Evolutionary conservation across 495 filamentous ascomycete species (phyloP), one percentile per base, ranked within the genome.

Genomic region (Podospora sp.): DNA sequence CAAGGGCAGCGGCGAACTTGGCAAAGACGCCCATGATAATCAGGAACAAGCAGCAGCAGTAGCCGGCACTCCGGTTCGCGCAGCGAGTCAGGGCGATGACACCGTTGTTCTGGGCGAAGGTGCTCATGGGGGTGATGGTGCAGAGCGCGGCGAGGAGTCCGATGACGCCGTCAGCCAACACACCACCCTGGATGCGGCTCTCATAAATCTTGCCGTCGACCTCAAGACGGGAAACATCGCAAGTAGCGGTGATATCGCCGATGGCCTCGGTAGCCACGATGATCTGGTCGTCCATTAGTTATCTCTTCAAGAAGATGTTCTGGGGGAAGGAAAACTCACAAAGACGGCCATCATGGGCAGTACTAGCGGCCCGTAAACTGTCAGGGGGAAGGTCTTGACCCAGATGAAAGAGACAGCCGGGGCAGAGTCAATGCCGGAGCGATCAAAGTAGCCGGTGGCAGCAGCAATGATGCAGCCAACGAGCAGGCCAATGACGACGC

Each of bases 11-110:
- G n/a, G 93, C 92, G 76, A 97, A 96, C 69, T 97, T 97, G 65
- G 92, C 88, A 78, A 97, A 96, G 68, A 97, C 82, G 51, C 93
- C 93, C 90, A 94, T 93, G 74, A 97, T 75, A 62, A 97, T 78
- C 21, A 97, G 83, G 83, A 96, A 97, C 71, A 93, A 80, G 81
- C 84, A 88, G 71, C 81, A 85, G 68, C 80, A 83, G 68, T 92
- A 97, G 12, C 93, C 93, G 3, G 93, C 93, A 14, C 87, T 91
- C 58, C 93, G 87, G 77, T 95, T 97, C 0, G 93, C 93, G 76
- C 93, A 97, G 22, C 92, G 86, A 2, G 93, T 96, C 22, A 96
- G 82, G 6, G 92, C 89, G 68, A 97, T 96, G 65, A 97, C 94
- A 69, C 93, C 85, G 79, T 97, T 97, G 78, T 97, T 97, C 78